Base-by-base conservation (phyloP, 805 yeast genomes). In the Teunomyces cretensis region DNA sequence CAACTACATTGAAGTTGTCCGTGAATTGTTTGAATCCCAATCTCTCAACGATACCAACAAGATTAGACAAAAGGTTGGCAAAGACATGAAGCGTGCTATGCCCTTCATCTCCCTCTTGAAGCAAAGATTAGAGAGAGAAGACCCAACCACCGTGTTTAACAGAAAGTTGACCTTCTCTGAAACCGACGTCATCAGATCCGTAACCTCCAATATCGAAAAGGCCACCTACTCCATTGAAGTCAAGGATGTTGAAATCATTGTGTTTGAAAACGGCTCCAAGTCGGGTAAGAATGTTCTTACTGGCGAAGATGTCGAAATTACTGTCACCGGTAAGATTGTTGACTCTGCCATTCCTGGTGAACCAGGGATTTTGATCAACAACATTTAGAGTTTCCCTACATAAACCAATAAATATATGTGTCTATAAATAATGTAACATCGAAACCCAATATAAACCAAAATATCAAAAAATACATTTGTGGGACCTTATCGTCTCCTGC, bases 11-110 rank as follows among this genome's bases (percentile, higher is more conserved):
- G 82, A 77, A 47, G 69, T 94, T 43, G 92, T 90, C 26, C 80
- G 91, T 57, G 83, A 83, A 55, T 75, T 88, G 54, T 86, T 87
- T 54, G 90, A 81, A 56, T 67, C 64, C 38, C 83, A 80, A 30
- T 67, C 79, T 24, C 74, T 86, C 59, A 74, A 82, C 52, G 92
- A 86, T 64, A 84, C 77, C 70, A 77, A 76, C 58, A 72, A 70
- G 46, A 72, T 86, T 56, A 84, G 78, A 64, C 78, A 81, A 54
- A 80, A 74, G 62, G 82, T 86, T 49, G 88, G 88, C 53, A 84
- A 83, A 65, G 98, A 94, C 60, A 88, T 91, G 87, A 94, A 94
- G 79, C 85, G 95, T 57, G 97, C 96, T 48, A 94, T 94, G 98
- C 98, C 98, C 48, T 92, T 91, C 67, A 90, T 94, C 50, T 84